Base-by-base conservation (phyloP, 2,329 filamentous ascomycete species). In the Cordyceps fumosorosea region DNA sequence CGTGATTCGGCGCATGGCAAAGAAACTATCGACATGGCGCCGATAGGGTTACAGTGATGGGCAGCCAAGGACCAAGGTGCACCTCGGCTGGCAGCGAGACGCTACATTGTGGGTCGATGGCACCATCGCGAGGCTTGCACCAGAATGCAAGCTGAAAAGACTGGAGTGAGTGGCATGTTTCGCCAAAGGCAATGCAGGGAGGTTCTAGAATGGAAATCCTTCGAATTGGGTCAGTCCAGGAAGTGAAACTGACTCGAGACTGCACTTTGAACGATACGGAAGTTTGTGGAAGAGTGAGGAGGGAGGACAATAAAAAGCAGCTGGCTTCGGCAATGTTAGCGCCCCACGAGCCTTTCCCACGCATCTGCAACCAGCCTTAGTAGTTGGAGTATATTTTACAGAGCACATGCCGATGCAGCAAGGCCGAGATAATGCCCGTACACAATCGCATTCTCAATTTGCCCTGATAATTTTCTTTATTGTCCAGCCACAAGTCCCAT, bases 91-190 rank as follows among this genome's bases (percentile, higher is more conserved):
- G 26, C n/a, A 14, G 42, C 20, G 20, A 58, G 32, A 18, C 45
- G 22, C 45, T 51, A 24, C 37, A 16, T 20, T 24, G 57, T 60
- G 48, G 57, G 50, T 44, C 57, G 57, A 54, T 60, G 57, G 50
- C 50, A 60, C 57, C 57, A 60, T 60, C 32, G 11, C 24, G 57
- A 60, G 57, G 57, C 57, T 60, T 60, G 55, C 53, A 14, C n/a
- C 24, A 56, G 32, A 50, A 37, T 50, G 44, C n/a, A 34, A 14
- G 55, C 55, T 57, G 44, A 48, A 45, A 44, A 54, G 34, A 26
- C 18, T 24, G 32, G 20, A 26, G 10, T 34, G 29, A 48, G 24
- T 22, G 10, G 29, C 16, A 8, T 24, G 22, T 34, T 42, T 42
- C 14, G 50, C 1, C 16, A 7, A 16, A 44, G 40, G 6, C 18